Evolutionary conservation across 306 rosid genomes (phyloP).

Genomic region (Betula pendula): DNA sequence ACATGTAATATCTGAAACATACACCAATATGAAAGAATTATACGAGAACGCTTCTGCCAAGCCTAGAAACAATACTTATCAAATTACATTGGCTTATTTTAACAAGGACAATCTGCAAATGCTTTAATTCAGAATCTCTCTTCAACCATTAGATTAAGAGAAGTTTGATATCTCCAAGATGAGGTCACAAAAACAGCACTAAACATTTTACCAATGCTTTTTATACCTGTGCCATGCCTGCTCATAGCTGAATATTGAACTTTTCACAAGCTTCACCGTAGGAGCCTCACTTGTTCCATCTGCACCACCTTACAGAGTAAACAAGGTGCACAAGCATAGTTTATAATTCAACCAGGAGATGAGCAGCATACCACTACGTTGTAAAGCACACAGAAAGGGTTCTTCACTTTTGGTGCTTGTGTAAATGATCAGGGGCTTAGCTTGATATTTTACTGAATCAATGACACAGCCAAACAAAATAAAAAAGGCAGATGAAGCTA

Average conservation of each 20-base stretch:
- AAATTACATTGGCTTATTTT: neutral
- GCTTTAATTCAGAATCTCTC: neutral
- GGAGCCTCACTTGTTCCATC: slow-evolving; percentile 68
- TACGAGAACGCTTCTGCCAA: neutral
- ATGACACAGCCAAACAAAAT: slow-evolving; percentile 29
- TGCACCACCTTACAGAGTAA: slow-evolving; percentile 52
- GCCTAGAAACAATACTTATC: neutral
- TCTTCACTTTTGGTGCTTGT: slow-evolving; percentile 90
- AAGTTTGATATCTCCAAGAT: slow-evolving; percentile 9
- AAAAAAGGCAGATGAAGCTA: slow-evolving; percentile 10
- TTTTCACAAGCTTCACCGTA: slow-evolving; percentile 82
- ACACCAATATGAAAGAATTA: neutral
- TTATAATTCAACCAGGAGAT: slow-evolving; percentile 22
- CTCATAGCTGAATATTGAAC: slow-evolving; percentile 92
- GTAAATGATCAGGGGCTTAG: slow-evolving; percentile 80
- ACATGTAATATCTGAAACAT: neutral
- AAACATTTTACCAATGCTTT: slow-evolving; percentile 26
- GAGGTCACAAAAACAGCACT: slow-evolving; percentile 1
- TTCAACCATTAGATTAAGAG: slow-evolving; percentile 1
- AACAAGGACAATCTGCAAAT: neutral
- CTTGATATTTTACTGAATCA: slow-evolving; percentile 89
- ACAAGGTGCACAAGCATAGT: slow-evolving; percentile 28
- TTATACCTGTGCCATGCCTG: slow-evolving; percentile 98
- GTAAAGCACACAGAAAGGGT: slow-evolving; percentile 84
- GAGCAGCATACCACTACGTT: slow-evolving; percentile 66